Evolutionary conservation across 257 asterid genomes (phyloP), one percentile per base, ranked within the genome.

Genomic region (Osmanthus fragrans): DNA sequence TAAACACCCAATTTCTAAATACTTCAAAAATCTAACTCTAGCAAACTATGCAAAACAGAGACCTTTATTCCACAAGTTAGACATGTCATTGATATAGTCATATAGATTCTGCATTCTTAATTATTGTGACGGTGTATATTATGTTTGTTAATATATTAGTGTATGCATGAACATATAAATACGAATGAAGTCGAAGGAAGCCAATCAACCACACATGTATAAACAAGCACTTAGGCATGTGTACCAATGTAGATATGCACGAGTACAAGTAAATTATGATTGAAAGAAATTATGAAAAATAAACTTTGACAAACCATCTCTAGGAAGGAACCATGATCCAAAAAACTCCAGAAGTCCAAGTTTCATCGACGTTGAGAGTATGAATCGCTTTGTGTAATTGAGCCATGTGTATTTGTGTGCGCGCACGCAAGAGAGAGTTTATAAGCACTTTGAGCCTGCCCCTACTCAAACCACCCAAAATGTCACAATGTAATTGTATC

Each of bases 21-120:
- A 75, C 32, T 32, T 75, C 42, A 77, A 71, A 78, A 70, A 54
- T 78, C 76, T 67, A 33, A 75, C 49, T 15, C 76, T 45, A 70
- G 54, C 39, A 72, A 79, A 42, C 49, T 66, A 66, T 65, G 36
- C 60, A 29, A 27, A 73, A 49, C 21, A 1, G 16, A 60, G 33
- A 60, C 32, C 18, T 54, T 21, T 21, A n/a, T 56, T 19, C 66
- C 67, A 60, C 67, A 23, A 60, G 29, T 60, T 23, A 60, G 18
- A 60, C 33, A 15, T 60, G 18, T 3, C 30, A 60, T 60, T n/a
- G 32, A 60, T 7, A 54, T 4, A 51, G 7, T 40, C 60, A 51
- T 51, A 56, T 23, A 23, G 13, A 60, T 60, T 60, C 33, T 60
- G 16, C 30, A n/a, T 60, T 60, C 67, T 11, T 60, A 60, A 60